Base-by-base conservation (phyloP, 202 grass and related monocot species). In the Musa balbisiana region DNA sequence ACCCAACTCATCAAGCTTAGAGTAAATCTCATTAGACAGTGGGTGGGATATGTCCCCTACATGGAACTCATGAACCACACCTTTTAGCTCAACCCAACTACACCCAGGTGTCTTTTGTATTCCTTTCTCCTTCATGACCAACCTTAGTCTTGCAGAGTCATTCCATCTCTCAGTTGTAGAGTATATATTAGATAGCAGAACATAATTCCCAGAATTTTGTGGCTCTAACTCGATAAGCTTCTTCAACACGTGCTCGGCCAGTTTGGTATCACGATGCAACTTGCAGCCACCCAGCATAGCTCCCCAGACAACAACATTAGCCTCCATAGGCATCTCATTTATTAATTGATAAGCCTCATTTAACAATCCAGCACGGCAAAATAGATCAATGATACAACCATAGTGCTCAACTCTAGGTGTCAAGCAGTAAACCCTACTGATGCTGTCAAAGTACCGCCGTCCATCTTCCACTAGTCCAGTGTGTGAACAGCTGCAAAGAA, bases 171-270 rank as follows among this genome's bases (percentile, higher is more conserved):
- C 58, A 43, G 72, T 84, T 50, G 83, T 86, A 50, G 81, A 79
- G 70, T 88, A 92, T 55, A 92, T 86, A 78, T 88, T 92, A 4
- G 89, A 88, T 60, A 88, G 81, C 74, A 92, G 79, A 12, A 86
- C 83, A 75, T 86, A 86, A 9, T 89, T 88, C 24, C 84, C 84
- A 20, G 89, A 92, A 67, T 84, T 87, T 59, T 53, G 56, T 25
- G 89, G 82, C 53, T 89, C 84, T 17, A 92, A 52, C 9, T 0
- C 64, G 69, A 92, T 76, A 80, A 92, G 82, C 59, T 85, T 76
- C 84, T 81, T 92, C 82, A 92, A 72, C 1, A 13, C 89, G 79
- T 83, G 73, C 64, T 92, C 76, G 60, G 86, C 86, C 9, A 89
- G 76, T 68, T 76, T 53, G 15, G 80, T 1, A 1, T 87, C 9